These are phyloP conservation scores for Chlamydomonas reinhardtii DNA, from an alignment of 163 green algal genomes.

Conservation along the genomic window DNA sequence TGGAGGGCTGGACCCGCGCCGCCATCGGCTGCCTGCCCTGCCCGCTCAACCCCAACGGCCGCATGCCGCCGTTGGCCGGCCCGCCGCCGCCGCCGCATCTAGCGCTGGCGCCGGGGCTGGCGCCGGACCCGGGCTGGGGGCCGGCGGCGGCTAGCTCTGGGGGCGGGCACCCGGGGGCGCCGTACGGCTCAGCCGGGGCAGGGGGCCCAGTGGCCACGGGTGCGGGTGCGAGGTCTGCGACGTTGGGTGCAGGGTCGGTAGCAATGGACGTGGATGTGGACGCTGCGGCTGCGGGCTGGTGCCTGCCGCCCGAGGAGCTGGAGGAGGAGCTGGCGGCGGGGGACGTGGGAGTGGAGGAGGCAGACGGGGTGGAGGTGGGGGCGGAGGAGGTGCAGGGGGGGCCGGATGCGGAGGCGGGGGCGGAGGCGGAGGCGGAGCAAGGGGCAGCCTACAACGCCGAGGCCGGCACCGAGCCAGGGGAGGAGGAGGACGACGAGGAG, in stretches of 20 bases:
- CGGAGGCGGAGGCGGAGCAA: neutral
- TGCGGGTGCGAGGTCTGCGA: neutral
- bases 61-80: neutral
- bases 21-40: slow-evolving; percentile 47
- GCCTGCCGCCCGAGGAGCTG: neutral
- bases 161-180: too few species aligned
- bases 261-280: too few species aligned
- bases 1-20: slow-evolving; percentile 11
- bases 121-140: too few species aligned
- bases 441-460: neutral
- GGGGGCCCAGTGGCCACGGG: neutral
- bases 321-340: neutral
- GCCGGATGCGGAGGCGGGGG: neutral
- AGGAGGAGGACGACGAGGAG: neutral
- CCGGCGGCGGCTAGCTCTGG: too few species aligned
- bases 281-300: neutral
- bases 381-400: too few species aligned
- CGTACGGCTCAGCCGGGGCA: too few species aligned
- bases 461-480: neutral
- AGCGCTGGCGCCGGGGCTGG: too few species aligned
- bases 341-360: neutral
- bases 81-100: neutral
- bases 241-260: too few species aligned
- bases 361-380: too few species aligned
- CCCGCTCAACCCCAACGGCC: slow-evolving; percentile 42